phyloP scores from a whole-genome alignment of 2,329 filamentous ascomycete species.

The Apiospora phragmitis region DNA sequence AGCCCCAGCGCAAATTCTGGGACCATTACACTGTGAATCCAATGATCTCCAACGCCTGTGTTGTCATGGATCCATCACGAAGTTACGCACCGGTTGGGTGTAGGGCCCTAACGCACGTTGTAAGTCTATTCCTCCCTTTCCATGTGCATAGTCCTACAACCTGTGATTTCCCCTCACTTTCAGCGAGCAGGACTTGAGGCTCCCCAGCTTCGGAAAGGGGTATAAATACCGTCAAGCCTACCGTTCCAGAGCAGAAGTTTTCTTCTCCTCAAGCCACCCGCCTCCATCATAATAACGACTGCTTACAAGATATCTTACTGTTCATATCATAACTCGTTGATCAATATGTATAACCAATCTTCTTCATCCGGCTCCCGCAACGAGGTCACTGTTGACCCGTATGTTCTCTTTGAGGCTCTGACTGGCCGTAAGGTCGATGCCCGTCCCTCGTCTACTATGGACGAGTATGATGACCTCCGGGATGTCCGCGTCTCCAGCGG shows the following conservation, averaged over 20 bases:
- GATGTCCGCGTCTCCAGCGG: slow-evolving; percentile 26
- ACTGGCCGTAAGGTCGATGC: slow-evolving; percentile 35
- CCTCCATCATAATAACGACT: not conserved
- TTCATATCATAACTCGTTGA: not conserved
- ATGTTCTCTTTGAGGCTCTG: slow-evolving; percentile 39
- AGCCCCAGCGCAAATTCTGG: not conserved
- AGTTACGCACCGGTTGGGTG: not conserved
- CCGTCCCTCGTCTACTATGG: slow-evolving; percentile 24
- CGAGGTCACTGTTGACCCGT: slow-evolving; percentile 32
- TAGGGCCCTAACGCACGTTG: not conserved
- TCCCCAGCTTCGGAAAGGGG: not conserved
- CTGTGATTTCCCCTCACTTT: slow-evolving; percentile 12
- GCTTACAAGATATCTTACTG: not conserved
- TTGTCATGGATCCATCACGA: not conserved
- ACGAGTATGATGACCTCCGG: slow-evolving; percentile 36
- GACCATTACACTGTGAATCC: not conserved
- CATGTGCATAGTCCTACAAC: slow-evolving; percentile 2
- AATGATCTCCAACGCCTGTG: not conserved
- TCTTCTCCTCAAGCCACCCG: not conserved
- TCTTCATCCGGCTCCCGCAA: slow-evolving; percentile 11
- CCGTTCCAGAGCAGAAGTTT: not conserved
- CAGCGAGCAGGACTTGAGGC: not conserved
- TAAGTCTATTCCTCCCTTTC: not conserved
- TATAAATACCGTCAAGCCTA: slow-evolving; percentile 5
- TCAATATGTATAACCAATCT: slow-evolving; percentile 9